A percentile compares a stretch with the other conserved stretches of the same genome.
phyloP scores from a whole-genome alignment of 345 rosid genomes.

The Pistacia integerrima region DNA sequence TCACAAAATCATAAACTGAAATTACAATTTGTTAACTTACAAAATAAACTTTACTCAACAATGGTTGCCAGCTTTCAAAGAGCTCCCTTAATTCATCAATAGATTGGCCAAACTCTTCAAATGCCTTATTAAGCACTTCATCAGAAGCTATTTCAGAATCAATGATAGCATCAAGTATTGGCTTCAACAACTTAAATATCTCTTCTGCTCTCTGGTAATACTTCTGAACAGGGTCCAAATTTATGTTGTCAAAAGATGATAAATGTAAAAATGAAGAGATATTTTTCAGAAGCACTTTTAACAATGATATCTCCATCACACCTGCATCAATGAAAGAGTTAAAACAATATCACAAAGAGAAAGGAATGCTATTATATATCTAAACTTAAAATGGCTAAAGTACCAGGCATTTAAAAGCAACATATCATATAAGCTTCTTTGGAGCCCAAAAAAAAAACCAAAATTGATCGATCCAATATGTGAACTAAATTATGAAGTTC shows the following conservation, averaged over 20 bases:
- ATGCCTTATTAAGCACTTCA: constrained; percentile 54
- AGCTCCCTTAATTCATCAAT: constrained; percentile 67
- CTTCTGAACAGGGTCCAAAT: constrained; percentile 65
- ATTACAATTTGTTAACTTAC: constrained; percentile 47
- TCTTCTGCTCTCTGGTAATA: constrained; percentile 77
- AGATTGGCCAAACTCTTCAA: constrained; percentile 66
- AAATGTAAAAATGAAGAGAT: constrained; percentile 66
- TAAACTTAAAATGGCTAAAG: constrained; percentile 7
- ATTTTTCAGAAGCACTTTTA: constrained; percentile 64
- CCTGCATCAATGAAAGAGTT: constrained; percentile 41
- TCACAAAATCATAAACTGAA: constrained; percentile 16
- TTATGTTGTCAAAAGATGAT: constrained; percentile 58
- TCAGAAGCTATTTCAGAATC: constrained; percentile 64
- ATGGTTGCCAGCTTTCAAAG: constrained; percentile 71
- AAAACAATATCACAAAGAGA: constrained; percentile 14
- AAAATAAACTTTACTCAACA: constrained; percentile 78
- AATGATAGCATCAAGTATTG: constrained; percentile 57
- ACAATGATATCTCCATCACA: constrained; percentile 72
- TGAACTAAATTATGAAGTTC: neutral
- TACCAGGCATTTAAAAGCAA: neutral
- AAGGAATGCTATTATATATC: neutral
- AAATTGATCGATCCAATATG: neutral
- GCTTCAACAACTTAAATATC: constrained; percentile 72
- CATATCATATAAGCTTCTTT: neutral
- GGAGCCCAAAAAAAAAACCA: neutral